Conservation (phyloP, 345 rosid genomes). For the Eucalyptus tenuipes region DNA sequence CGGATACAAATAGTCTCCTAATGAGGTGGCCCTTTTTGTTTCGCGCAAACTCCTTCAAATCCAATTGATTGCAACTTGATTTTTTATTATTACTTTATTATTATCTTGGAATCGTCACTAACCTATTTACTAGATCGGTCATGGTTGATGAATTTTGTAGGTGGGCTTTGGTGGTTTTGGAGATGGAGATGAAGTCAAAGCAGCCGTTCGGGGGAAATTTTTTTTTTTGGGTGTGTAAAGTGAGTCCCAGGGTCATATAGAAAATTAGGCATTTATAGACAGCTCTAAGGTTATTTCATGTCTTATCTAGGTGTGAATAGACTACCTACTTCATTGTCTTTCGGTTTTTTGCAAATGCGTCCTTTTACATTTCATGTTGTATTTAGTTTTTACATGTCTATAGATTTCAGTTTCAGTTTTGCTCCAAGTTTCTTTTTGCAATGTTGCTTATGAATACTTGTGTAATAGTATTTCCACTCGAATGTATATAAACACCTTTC, state of each 20-base stretch:
- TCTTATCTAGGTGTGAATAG: not conserved
- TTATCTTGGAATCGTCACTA: not conserved
- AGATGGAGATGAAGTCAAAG: not conserved
- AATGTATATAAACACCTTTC: not conserved
- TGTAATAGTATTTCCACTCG: not conserved
- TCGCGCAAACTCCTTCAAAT: not conserved
- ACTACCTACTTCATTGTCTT: not conserved
- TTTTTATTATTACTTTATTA: too few relatives aligned
- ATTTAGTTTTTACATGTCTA: not conserved
- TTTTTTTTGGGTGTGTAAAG: not conserved
- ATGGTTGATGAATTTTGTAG: too few relatives aligned
- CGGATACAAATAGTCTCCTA: not conserved
- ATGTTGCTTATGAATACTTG: not conserved
- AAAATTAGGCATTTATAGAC: too few relatives aligned
- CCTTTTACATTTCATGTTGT: not conserved
- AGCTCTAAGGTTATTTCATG: not conserved
- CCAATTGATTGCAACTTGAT: fast-evolving
- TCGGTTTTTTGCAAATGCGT: not conserved
- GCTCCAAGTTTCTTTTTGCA: not conserved
- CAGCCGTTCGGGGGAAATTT: fast-evolving
- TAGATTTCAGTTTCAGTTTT: not conserved
- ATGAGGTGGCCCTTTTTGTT: not conserved
- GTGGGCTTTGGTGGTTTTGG: not conserved
- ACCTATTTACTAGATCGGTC: too few relatives aligned
- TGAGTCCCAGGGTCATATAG: not conserved